A percentile compares a stretch with the other conserved stretches of the same genome.
Conservation (phyloP, 129 eudicot species). For the Escallonia rubra region DNA sequence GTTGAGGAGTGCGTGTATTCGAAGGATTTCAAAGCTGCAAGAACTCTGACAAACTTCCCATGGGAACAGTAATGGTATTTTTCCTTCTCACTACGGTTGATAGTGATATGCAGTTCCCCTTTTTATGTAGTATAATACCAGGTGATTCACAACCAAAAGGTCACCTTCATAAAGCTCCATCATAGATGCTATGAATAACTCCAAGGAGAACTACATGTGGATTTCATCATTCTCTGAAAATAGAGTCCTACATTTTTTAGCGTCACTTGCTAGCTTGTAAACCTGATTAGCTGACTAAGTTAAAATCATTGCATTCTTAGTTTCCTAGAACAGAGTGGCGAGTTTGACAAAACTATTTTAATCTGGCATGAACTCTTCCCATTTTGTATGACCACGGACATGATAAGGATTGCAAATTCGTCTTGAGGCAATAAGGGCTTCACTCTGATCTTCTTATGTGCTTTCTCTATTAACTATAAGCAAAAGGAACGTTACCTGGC, state of each 20-base stretch:
- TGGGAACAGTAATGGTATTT: background rate
- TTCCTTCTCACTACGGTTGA: background rate
- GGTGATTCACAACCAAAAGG: slow-evolving; percentile 9
- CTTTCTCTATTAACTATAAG: no score
- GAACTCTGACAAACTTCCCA: slow-evolving; percentile 1
- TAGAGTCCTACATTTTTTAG: slow-evolving; percentile 8
- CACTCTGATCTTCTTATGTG: no score
- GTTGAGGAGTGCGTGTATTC: slow-evolving; percentile 20
- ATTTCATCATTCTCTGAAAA: slow-evolving; percentile 29
- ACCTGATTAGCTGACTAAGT: slow-evolving; percentile 8
- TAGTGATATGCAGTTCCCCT: background rate
- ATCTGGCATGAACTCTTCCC: background rate
- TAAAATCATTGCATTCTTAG: background rate
- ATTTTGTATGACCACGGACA: background rate
- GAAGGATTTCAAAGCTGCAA: slow-evolving; percentile 28
- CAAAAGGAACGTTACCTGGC: slow-evolving; percentile 1
- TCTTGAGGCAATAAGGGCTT: no score
- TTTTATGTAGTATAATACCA: background rate
- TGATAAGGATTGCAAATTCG: no score
- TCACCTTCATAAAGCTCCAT: slow-evolving; percentile 13
- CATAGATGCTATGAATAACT: slow-evolving; percentile 17
- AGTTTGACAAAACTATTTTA: background rate
- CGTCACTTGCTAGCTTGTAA: background rate
- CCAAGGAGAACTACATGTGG: slow-evolving; percentile 19
- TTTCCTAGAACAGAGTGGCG: background rate